These are phyloP conservation scores for Ophiostoma quercus DNA, from an alignment of 2,329 filamentous ascomycete species.

Conservation along the genomic window DNA sequence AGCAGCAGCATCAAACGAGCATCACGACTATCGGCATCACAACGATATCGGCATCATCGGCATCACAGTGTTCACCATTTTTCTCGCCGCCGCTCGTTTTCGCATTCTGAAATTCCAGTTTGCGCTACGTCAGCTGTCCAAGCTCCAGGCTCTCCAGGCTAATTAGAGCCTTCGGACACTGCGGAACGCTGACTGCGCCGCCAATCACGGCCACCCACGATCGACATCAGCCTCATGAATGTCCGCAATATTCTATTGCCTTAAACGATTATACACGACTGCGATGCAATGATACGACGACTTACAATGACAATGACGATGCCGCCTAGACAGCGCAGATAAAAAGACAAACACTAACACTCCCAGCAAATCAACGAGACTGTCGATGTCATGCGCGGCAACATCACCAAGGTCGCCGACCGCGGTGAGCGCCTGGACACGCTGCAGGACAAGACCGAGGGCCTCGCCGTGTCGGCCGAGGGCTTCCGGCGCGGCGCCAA, in stretches of 20 bases:
- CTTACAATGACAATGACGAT: not conserved
- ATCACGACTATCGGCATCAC: not conserved
- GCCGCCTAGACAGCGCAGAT: not conserved
- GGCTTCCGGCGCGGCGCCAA: conserved; percentile 96
- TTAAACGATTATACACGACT: no score
- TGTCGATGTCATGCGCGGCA: conserved; percentile 90
- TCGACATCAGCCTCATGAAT: not conserved
- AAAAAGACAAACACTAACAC: not conserved
- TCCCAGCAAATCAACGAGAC: conserved; percentile 92
- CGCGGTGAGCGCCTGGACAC: conserved; percentile 84
- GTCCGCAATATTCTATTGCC: no score
- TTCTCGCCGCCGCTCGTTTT: not conserved
- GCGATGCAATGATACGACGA: no score
- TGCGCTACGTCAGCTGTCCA: not conserved
- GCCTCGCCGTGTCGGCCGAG: conserved; percentile 85
- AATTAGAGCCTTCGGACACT: conserved; percentile 7
- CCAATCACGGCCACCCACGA: not conserved
- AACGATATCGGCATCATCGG: not conserved
- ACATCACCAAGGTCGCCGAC: conserved; percentile 94
- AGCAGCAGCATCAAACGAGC: no score
- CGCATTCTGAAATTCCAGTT: not conserved
- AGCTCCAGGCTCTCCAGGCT: no score
- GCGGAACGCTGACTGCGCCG: not conserved
- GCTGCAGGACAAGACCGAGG: conserved; percentile 90
- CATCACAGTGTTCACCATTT: not conserved